Base-by-base conservation (phyloP, 257 asterid species). In the Petunia secreta region DNA sequence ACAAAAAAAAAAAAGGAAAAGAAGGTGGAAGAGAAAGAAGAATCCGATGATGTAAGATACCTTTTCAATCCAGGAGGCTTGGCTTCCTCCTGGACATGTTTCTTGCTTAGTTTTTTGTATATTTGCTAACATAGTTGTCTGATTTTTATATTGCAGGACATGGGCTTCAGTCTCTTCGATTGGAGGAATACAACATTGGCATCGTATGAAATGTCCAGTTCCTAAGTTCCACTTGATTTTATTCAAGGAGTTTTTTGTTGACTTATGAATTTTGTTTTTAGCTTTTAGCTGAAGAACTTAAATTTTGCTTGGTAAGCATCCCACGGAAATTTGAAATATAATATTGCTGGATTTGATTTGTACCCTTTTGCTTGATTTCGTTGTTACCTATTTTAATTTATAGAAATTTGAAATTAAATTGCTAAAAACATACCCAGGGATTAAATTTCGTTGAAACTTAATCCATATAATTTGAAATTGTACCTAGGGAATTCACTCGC, bases 141-240 rank as follows among this genome's bases (percentile, higher is more conserved):
- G 60, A 7, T 73, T 73, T 73, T 40, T 2, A 34, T 50, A 73
- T 48, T 73, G 78, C 78, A 73, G 78, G 78, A 73, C 62, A 73
- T 73, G 78, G 25, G 78, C 11, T 73, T 73, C 78, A 73, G 78
- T 50, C 78, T 73, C 78, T 73, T 73, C 0, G 78, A 73, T 50
- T 73, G 48, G 78, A 73, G 34, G 78, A 50, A 34, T 50, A 34
- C 11, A 16, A 0, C 3, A 2, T 4, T 10, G 41, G 58, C 34
- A 34, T 69, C 77, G 43, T 69, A 69, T 69, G 59, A 46, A 68
- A 2, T 50, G 41, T 0, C 40, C 0, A 5, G 57, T 68, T 68
- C 75, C 75, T 25, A 0, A 9, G 25, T 48, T 48, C 1, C 11
- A 3, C 6, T 5, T 7, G 77, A 48, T 59, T 48, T 52, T 52